Evolutionary conservation across 2,329 filamentous ascomycete species (phyloP).

Genomic region (Hypoxylon sp.): DNA sequence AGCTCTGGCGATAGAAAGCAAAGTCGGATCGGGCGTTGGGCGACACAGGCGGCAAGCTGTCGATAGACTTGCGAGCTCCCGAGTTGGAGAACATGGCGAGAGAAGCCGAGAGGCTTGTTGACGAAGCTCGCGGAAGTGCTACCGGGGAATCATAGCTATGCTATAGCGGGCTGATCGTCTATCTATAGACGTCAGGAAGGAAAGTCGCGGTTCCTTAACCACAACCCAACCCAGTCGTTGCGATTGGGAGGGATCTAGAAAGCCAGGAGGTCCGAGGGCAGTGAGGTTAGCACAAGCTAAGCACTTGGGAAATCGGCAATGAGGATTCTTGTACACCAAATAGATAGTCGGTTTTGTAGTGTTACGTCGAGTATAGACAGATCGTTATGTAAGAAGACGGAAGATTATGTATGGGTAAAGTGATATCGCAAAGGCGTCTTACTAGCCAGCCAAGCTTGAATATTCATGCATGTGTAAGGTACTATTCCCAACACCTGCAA

Average conservation of each 20-base stretch:
- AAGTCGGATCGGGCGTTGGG: slow-evolving; percentile 62
- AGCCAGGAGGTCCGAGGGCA: not conserved
- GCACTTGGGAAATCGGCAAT: not conserved
- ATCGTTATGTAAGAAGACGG: not conserved
- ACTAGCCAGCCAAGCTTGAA: slow-evolving; percentile 21
- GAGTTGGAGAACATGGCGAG: slow-evolving; percentile 65
- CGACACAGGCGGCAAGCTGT: slow-evolving; percentile 66
- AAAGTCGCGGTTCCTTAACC: slow-evolving; percentile 16
- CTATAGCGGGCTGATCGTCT: slow-evolving; percentile 29
- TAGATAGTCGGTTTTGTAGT: not conserved
- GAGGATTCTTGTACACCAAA: not conserved
- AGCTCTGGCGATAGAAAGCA: slow-evolving; percentile 64
- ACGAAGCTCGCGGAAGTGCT: slow-evolving; percentile 49
- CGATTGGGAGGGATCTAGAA: slow-evolving; percentile 1
- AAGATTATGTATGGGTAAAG: not conserved
- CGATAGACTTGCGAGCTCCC: slow-evolving; percentile 69
- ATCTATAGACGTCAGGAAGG: slow-evolving; percentile 21
- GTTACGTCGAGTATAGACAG: not conserved
- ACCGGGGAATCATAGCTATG: slow-evolving; percentile 60
- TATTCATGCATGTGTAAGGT: not conserved
- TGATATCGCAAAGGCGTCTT: slow-evolving; percentile 14
- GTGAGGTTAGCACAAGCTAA: not conserved
- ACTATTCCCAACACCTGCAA: not conserved
- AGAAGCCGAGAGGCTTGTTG: slow-evolving; percentile 49
- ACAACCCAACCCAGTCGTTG: slow-evolving; percentile 23